Evolutionary conservation across 768 basidiomycete genomes (phyloP), one percentile per base, ranked within the genome.

Genomic region (Amanita molliuscula): DNA sequence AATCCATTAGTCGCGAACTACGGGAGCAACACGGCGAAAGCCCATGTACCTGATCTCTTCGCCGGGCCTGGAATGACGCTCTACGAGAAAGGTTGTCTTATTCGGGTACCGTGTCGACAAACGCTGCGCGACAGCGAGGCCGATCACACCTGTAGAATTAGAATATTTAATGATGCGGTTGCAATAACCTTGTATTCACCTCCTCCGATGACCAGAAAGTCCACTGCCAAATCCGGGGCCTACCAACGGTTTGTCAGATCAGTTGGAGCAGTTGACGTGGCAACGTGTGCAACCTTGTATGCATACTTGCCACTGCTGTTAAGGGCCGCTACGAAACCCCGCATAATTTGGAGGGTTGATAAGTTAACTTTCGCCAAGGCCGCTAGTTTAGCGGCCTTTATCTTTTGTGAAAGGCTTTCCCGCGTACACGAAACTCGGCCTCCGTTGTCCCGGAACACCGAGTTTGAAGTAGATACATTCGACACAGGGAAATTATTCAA

Each of bases 201-300:
- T 69, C 84, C 95, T 9, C 95, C 95, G 20, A 98, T 72, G 13
- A 98, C 77, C 20, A 96, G 68, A 62, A 87, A 83, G 61, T 98
- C 95, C 26, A 94, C 81, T 1, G 68, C 72, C 29, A 68, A 73
- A 55, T 88, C 82, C 3, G 93, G 89, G 13, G 67, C 63, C 78
- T 88, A 31, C 44, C 21, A 42, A 44, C 23, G 15, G 37, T 11
- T 29, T 38, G 25, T 49, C 23, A 23, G 35, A 4, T 23, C n/a
- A 20, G 8, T 20, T 26, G 26, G 44, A 20, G n/a, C 15, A 37
- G 33, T 33, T 36, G 18, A 47, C n/a, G 29, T 11, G 9, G 16
- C 7, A 7, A 18, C n/a, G 29, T 35, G 36, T 55, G 60, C 50
- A 44, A 78, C 85, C 77, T 81, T 85, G 66, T 75, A 85, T 51